A percentile compares a stretch with the other conserved stretches of the same genome.
phyloP scores from a whole-genome alignment of 2,329 filamentous ascomycete species.

The Echinosphaeria canescens region DNA sequence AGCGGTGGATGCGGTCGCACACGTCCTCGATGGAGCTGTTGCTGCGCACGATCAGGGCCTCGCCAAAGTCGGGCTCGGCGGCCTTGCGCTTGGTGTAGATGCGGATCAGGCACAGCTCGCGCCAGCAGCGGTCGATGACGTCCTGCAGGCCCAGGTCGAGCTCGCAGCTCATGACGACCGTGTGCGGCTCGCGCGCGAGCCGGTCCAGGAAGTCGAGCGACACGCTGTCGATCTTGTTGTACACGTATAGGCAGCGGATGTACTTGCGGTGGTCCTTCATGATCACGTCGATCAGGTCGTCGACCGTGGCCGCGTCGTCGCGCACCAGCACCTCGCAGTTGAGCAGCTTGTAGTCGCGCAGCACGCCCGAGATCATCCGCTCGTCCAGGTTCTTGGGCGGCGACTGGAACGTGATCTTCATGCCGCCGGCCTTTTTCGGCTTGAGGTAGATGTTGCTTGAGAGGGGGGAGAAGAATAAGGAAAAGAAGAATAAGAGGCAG shows the following conservation, averaged over 20 bases:
- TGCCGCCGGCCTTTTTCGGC: constrained; percentile 82
- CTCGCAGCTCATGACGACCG: constrained; percentile 95
- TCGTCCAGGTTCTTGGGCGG: constrained; percentile 87
- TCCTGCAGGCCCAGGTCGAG: constrained; percentile 83
- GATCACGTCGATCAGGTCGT: constrained; percentile 98
- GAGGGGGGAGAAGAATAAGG: background rate
- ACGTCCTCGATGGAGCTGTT: constrained; percentile 91
- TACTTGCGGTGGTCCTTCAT: constrained; percentile 99
- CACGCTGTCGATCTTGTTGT: constrained; percentile 98
- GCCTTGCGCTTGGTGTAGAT: constrained; percentile 97
- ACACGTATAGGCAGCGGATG: constrained; percentile 86
- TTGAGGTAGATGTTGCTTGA: constrained; percentile 90
- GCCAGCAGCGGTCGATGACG: constrained; percentile 88
- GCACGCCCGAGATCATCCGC: constrained; percentile 95
- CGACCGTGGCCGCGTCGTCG: constrained; percentile 87
- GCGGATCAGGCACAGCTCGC: constrained; percentile 72
- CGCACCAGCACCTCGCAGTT: constrained; percentile 93
- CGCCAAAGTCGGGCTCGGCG: constrained; percentile 66
- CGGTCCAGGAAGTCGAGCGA: constrained; percentile 85
- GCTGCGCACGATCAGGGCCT: constrained; percentile 80
- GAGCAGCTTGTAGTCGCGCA: constrained; percentile 95
- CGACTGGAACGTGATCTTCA: constrained; percentile 93
- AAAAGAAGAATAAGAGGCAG: background rate
- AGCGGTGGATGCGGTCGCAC: constrained; percentile 85
- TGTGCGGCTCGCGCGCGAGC: constrained; percentile 79